These are phyloP conservation scores for Populus alba DNA, from an alignment of 345 rosid species.

Conservation along the genomic window DNA sequence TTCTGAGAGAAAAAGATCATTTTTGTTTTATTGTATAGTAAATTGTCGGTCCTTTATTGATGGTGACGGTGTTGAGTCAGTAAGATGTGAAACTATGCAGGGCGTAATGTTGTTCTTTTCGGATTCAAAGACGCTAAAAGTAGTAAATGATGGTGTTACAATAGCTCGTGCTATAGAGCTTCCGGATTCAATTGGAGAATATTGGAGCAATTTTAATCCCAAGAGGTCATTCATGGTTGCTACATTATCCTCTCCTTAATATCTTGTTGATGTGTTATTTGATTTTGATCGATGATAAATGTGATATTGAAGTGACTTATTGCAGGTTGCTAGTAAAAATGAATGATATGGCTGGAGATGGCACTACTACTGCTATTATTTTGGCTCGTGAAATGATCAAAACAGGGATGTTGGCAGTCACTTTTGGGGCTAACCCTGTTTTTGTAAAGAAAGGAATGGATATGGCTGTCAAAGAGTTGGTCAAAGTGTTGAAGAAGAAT, in stretches of 20 bases:
- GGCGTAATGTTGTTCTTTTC: constrained; percentile 71
- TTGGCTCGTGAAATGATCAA: constrained; percentile 80
- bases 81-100: constrained; percentile 38
- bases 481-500: constrained; percentile 42
- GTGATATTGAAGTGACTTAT: too few relatives aligned
- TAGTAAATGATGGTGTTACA: constrained; percentile 84
- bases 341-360: constrained; percentile 90
- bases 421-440: constrained; percentile 84
- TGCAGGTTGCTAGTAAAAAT: constrained; percentile 11
- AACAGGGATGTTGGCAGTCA: constrained; percentile 62
- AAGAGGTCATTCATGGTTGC: constrained; percentile 85
- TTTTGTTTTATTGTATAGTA: background rate
- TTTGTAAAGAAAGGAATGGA: constrained; percentile 66
- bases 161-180: constrained; percentile 73
- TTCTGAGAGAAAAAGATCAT: too few relatives aligned
- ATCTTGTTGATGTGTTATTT: constrained; percentile 3
- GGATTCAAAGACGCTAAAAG: constrained; percentile 54
- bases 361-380: constrained; percentile 79
- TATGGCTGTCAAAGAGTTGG: constrained; percentile 54
- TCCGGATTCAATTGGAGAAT: constrained; percentile 70
- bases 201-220: constrained; percentile 70
- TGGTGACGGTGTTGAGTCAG: background rate
- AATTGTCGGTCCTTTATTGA: background rate
- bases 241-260: constrained; percentile 23
- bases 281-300: background rate